phyloP scores from a whole-genome alignment of 192 early-diverging fungal species.

The Ambispora gerdemannii region DNA sequence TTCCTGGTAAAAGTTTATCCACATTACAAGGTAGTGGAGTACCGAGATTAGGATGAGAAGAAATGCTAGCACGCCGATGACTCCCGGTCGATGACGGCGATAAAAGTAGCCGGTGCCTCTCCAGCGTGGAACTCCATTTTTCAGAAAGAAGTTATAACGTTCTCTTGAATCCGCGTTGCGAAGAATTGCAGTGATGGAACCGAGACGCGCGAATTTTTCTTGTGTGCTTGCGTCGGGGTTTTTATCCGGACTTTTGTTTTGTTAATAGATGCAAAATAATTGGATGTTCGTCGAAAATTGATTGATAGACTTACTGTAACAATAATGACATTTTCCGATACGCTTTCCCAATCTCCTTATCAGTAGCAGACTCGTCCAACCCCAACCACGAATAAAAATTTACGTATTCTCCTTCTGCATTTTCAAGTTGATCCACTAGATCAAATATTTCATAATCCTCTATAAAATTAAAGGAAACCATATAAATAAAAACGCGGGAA shows the following conservation, averaged over 20 bases:
- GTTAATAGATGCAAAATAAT: not conserved
- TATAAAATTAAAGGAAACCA: slow-evolving; percentile 22
- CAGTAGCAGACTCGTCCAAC: slow-evolving; percentile 47
- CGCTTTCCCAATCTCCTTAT: slow-evolving; percentile 60
- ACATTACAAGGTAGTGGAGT: slow-evolving; percentile 65
- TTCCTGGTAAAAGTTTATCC: slow-evolving; percentile 60
- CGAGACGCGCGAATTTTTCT: slow-evolving; percentile 62
- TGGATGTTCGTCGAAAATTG: not conserved
- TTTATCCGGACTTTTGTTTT: slow-evolving; percentile 64
- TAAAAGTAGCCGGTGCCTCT: slow-evolving; percentile 75
- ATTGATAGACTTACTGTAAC: slow-evolving; percentile 53
- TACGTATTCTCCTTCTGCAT: slow-evolving; percentile 48
- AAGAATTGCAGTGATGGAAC: slow-evolving; percentile 64
- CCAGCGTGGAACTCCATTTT: slow-evolving; percentile 79
- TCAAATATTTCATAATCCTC: slow-evolving; percentile 82
- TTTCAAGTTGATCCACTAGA: slow-evolving; percentile 71
- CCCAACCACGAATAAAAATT: slow-evolving; percentile 69
- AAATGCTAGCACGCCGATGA: slow-evolving; percentile 54
- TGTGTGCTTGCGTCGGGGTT: slow-evolving; percentile 51
- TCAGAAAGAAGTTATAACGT: slow-evolving; percentile 76
- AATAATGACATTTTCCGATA: slow-evolving; percentile 66
- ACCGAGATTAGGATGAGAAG: slow-evolving; percentile 51
- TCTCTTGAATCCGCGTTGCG: slow-evolving; percentile 60
- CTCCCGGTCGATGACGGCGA: slow-evolving; percentile 66
- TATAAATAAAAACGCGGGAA: not conserved